These are phyloP conservation scores for Miscanthus sacchariflorus DNA, from an alignment of 202 grass and related monocot genomes.

Conservation along the genomic window DNA sequence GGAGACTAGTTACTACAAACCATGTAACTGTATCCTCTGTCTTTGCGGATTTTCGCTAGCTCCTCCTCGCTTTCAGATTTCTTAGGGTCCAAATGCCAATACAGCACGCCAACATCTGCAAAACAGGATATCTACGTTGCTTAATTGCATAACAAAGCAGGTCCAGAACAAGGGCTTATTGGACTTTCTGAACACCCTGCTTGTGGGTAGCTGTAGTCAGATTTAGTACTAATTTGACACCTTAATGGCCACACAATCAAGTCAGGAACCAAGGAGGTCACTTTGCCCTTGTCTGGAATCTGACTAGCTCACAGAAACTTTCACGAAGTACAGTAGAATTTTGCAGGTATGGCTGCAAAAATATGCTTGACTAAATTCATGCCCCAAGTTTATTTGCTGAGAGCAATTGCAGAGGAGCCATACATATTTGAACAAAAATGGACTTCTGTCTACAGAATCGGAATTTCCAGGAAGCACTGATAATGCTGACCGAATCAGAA, in stretches of 20 bases:
- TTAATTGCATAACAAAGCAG: not conserved
- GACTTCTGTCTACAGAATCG: not conserved
- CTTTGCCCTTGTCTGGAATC: not conserved
- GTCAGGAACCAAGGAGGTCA: not conserved
- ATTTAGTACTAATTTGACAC: conserved; percentile 15
- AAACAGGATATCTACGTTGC: not conserved
- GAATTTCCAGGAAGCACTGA: not conserved
- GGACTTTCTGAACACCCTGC: not conserved
- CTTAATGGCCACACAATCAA: not conserved
- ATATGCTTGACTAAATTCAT: not conserved
- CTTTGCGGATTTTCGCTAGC: conserved; percentile 78
- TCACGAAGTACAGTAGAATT: not conserved
- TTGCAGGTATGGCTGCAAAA: not conserved
- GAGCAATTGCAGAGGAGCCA: not conserved
- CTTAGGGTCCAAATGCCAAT: conserved; percentile 91
- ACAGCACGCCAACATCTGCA: conserved; percentile 87
- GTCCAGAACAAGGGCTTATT: not conserved
- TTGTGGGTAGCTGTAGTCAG: not conserved
- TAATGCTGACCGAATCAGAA: not conserved
- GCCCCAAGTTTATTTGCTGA: not conserved
- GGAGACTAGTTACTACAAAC: conserved; percentile 40
- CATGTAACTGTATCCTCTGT: conserved; percentile 90
- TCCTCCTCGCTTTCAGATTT: conserved; percentile 74
- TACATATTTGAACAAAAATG: not conserved
- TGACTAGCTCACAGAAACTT: not conserved